Conservation (phyloP, 148 eudicot species). For the Camellia lanceoleosa region DNA sequence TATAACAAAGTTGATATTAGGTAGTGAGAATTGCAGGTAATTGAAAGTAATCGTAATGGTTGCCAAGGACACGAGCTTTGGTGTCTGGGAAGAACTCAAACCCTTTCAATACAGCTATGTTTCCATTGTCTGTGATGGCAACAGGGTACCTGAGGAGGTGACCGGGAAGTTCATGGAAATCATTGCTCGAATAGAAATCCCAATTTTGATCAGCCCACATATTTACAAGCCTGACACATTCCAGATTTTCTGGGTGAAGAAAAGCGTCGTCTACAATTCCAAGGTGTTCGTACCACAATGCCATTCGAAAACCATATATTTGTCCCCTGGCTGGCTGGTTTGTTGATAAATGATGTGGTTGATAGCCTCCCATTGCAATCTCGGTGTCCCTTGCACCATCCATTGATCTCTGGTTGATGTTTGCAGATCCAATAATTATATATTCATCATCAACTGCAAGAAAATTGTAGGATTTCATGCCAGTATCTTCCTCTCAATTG, state of each 20-base stretch:
- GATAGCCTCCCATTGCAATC: conserved; percentile 45
- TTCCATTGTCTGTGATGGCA: conserved; percentile 27
- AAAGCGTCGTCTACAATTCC: conserved; percentile 22
- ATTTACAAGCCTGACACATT: conserved; percentile 30
- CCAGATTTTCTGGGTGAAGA: conserved; percentile 23
- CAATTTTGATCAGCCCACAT: conserved; percentile 25
- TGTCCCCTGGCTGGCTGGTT: conserved; percentile 36
- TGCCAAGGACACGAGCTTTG: conserved; percentile 51
- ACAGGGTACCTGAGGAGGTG: conserved; percentile 45
- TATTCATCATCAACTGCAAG: conserved; percentile 43
- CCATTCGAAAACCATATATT: conserved; percentile 32
- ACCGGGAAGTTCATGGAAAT: conserved; percentile 33
- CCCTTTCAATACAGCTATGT: conserved; percentile 32
- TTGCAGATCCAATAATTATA: conserved; percentile 42
- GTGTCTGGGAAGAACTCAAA: conserved; percentile 52
- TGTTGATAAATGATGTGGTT: conserved; percentile 30
- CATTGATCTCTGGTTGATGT: conserved; percentile 39
- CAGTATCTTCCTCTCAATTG: neutral
- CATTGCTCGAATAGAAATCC: conserved; percentile 29
- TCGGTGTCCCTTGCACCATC: conserved; percentile 45
- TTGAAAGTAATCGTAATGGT: conserved; percentile 19
- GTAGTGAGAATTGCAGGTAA: conserved; percentile 60
- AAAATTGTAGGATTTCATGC: neutral
- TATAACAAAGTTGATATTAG: neutral
- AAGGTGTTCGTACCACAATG: conserved; percentile 41